Base-by-base conservation (phyloP, 148 eudicot species). In the Vaccinium vitisidaea region DNA sequence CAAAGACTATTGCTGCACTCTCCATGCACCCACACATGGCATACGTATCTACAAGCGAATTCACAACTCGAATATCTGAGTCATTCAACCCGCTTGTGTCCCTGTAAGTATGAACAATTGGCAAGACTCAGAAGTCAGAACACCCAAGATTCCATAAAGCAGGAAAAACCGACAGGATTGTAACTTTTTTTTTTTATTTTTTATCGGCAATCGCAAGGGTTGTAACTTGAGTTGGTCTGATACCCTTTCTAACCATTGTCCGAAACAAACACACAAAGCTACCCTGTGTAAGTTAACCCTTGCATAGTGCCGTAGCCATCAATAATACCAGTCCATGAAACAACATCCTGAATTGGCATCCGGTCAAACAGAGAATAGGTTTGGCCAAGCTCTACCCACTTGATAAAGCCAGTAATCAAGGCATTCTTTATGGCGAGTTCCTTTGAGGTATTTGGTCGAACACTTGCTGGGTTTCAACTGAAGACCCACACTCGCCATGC, bases 281-380 rank as follows among this genome's bases (percentile, higher is more conserved):
- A 85, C 90, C 6, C 75, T 5, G 77, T 84, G 87, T 12, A 79
- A 86, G 83, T 86, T 87, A 84, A 65, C 58, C 50, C 93, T 53
- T 0, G 90, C 36, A 2, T 32, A 32, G 36, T 1, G 36, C 36
- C 79, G 69, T 89, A 92, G 86, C 93, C 94, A 82, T 92, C 93
- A 30, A 94, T 92, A 59, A 94, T 79, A 2, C 90, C 92, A 23
- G 95, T 93, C 98, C 98, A 94, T 2, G 95, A 91, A 89, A 94
- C 85, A 89, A 94, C 85, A 86, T 90, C 90, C 82, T 86, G 89
- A 36, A 43, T 83, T 0, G 93, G 92, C 93, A 93, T 93, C 77
- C 70, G 84, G 49, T 88, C 86, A 88, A 94, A 94, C 79, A 93
- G 71, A 46, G 76, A 53, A 71, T 84, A 82, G 30, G 94, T 96